phyloP scores from a whole-genome alignment of 2,329 filamentous ascomycete species.

The Exophiala bonariae region DNA sequence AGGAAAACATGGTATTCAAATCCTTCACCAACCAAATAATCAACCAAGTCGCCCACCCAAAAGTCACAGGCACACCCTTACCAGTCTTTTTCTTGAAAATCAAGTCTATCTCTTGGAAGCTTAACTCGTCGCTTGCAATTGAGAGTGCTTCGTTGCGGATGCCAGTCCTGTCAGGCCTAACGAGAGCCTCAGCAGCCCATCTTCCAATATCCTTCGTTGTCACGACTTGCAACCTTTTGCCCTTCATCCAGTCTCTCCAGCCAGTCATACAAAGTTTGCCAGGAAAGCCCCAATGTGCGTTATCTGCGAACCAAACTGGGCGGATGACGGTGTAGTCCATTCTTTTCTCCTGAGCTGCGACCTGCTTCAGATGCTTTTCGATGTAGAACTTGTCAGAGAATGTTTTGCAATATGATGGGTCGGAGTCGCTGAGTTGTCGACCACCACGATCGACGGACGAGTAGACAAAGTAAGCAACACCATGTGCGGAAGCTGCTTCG shows the following conservation, averaged over 20 bases:
- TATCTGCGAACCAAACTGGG: constrained; percentile 63
- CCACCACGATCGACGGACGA: constrained; percentile 64
- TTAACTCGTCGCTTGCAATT: too few species aligned
- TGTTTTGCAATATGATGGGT: constrained; percentile 58
- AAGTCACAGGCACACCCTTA: too few species aligned
- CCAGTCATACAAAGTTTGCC: constrained; percentile 48
- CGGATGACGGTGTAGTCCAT: constrained; percentile 64
- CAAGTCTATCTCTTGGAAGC: too few species aligned
- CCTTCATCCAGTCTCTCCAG: constrained; percentile 41
- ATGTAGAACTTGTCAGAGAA: constrained; percentile 62
- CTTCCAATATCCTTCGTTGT: too few species aligned
- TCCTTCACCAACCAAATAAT: too few species aligned
- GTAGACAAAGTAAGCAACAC: constrained; percentile 63
- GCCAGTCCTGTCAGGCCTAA: too few species aligned
- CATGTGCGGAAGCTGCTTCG: constrained; percentile 53
- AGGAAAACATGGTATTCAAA: too few species aligned
- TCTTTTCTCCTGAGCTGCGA: constrained; percentile 35
- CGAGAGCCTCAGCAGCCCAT: too few species aligned
- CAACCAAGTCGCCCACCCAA: too few species aligned
- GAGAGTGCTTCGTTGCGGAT: too few species aligned
- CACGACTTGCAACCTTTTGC: constrained; percentile 42
- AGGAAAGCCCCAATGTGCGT: constrained; percentile 45
- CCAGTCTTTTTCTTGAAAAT: too few species aligned
- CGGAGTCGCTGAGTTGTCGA: constrained; percentile 47
- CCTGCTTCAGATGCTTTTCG: constrained; percentile 55